These are phyloP conservation scores for Ustilago cynodontis DNA, from an alignment of 1,284 basidiomycete genomes.

Conservation along the genomic window DNA sequence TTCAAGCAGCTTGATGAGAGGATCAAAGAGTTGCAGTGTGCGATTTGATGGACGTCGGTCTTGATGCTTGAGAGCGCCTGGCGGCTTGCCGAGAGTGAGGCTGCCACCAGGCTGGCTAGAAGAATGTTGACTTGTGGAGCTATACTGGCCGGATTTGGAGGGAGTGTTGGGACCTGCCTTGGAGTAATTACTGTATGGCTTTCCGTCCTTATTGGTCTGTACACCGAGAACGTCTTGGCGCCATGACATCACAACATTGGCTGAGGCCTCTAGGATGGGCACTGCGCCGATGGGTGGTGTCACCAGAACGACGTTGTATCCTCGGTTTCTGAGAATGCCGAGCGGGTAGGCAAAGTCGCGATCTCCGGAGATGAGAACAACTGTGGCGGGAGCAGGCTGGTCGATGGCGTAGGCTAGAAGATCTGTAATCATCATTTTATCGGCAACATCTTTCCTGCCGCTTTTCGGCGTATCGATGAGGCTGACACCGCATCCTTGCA, in stretches of 20 bases:
- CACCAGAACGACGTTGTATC: slow-evolving; percentile 61
- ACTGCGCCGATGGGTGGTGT: slow-evolving; percentile 60
- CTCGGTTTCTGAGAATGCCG: slow-evolving; percentile 58
- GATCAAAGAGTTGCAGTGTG: slow-evolving; percentile 49
- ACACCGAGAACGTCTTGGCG: slow-evolving; percentile 65
- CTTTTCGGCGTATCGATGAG: slow-evolving; percentile 64
- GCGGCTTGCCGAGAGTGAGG: slow-evolving; percentile 24
- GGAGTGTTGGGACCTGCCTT: slow-evolving; percentile 23
- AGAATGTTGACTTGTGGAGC: not conserved
- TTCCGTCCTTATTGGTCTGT: slow-evolving; percentile 48
- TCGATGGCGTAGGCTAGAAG: slow-evolving; percentile 63
- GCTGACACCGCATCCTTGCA: slow-evolving; percentile 64
- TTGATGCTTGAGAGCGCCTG: slow-evolving; percentile 25
- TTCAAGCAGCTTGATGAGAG: slow-evolving; percentile 55
- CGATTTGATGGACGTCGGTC: slow-evolving; percentile 45
- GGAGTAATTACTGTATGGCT: slow-evolving; percentile 46
- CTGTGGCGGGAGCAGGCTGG: slow-evolving; percentile 56
- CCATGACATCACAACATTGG: slow-evolving; percentile 61
- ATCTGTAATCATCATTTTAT: slow-evolving; percentile 67
- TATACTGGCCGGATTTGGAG: slow-evolving; percentile 17
- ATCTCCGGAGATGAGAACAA: slow-evolving; percentile 64
- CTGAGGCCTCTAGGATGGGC: slow-evolving; percentile 61
- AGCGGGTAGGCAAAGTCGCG: slow-evolving; percentile 66
- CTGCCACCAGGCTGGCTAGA: not conserved
- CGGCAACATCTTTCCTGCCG: slow-evolving; percentile 64